Evolutionary conservation across 2,329 filamentous ascomycete species (phyloP).

Genomic region (Cordyceps pruinosa): DNA sequence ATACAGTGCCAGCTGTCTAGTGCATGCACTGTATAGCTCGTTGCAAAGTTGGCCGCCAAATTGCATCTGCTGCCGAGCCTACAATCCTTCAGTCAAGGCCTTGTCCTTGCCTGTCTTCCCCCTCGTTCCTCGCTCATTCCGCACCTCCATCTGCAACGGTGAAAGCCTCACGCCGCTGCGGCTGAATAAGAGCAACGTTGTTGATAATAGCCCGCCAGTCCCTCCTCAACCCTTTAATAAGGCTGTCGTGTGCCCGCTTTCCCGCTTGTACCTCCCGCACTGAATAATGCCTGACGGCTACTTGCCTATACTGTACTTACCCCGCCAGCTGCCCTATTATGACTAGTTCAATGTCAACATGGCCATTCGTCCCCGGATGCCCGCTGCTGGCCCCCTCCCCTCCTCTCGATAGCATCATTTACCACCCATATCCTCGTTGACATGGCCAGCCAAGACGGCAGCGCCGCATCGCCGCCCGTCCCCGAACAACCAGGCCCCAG

Average conservation of each 20-base stretch:
- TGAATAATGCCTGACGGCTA: background rate
- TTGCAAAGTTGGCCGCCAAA: background rate
- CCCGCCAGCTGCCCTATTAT: background rate
- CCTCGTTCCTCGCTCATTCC: background rate
- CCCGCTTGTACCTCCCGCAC: background rate
- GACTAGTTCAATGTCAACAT: background rate
- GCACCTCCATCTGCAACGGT: background rate
- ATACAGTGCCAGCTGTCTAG: background rate
- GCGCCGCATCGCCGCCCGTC: constrained; percentile 35
- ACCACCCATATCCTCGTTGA: background rate
- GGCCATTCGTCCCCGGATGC: background rate
- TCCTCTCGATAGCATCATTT: background rate
- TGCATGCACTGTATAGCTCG: constrained; percentile 1
- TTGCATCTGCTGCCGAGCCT: background rate
- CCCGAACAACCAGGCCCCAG: constrained; percentile 41
- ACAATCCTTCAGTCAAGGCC: too few relatives aligned
- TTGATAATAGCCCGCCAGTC: background rate
- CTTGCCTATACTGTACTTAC: background rate
- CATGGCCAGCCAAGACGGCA: constrained; percentile 5
- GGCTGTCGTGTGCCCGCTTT: constrained; percentile 10
- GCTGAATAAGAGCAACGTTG: background rate
- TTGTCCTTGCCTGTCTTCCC: too few relatives aligned
- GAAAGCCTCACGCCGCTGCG: background rate
- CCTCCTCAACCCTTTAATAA: background rate
- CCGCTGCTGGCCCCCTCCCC: background rate